Conservation (phyloP, 2,329 filamentous ascomycete species). For the Aspergillus costaricaensis region DNA sequence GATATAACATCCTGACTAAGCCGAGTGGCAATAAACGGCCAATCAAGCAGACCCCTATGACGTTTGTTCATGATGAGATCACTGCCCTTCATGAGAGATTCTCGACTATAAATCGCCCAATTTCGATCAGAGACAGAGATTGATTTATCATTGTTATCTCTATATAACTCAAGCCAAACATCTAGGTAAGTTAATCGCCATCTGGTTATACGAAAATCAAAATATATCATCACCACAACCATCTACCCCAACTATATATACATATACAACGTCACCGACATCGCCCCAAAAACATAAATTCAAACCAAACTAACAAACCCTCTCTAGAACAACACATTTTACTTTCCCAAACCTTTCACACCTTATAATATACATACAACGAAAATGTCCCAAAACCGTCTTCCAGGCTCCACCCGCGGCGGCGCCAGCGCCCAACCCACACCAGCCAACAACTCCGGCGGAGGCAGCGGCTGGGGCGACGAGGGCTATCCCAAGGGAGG, state of each 20-base stretch:
- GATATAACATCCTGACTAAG: background rate
- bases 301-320: background rate
- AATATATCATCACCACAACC: background rate
- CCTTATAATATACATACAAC: background rate
- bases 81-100: background rate
- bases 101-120: constrained; percentile 4
- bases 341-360: too few species aligned
- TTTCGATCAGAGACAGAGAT: background rate
- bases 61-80: constrained; percentile 11
- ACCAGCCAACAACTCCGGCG: constrained; percentile 32
- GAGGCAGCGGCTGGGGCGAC: constrained; percentile 28
- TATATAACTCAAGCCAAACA: background rate
- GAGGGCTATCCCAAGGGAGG: constrained; percentile 26
- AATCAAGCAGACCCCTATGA: background rate
- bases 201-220: background rate
- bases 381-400: constrained; percentile 19
- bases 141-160: background rate
- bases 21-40: background rate
- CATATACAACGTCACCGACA: background rate
- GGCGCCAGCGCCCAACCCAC: constrained; percentile 30
- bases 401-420: constrained; percentile 21
- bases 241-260: background rate
- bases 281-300: background rate
- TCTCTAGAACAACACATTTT: background rate
- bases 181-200: background rate